phyloP scores from a whole-genome alignment of 441 rosid genomes.

The Sinapis alba region DNA sequence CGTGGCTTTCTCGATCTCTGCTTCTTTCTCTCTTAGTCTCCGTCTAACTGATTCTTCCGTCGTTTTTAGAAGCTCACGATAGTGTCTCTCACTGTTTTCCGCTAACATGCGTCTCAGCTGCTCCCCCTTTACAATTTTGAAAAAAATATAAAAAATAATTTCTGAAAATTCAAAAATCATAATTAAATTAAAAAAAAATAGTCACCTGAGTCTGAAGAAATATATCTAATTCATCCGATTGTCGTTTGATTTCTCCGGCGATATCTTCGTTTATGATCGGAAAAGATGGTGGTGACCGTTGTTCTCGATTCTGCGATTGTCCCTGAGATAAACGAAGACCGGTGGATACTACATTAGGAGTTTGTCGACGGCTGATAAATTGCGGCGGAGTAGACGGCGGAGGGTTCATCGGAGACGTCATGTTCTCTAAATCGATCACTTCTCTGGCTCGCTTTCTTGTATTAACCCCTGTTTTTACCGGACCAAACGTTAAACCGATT shows the following conservation, averaged over 20 bases:
- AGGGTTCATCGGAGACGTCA: conserved; percentile 45
- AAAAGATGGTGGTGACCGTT: conserved; percentile 42
- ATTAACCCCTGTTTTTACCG: conserved; percentile 60
- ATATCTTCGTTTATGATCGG: conserved; percentile 58
- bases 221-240: conserved; percentile 74
- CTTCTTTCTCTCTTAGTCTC: conserved; percentile 69
- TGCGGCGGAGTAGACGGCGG: conserved; percentile 54
- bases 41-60: conserved; percentile 65
- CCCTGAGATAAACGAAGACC: conserved; percentile 79
- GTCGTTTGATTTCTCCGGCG: conserved; percentile 64
- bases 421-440: conserved; percentile 36
- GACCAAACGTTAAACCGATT: conserved; percentile 29
- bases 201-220: conserved; percentile 77
- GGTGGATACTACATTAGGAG: conserved; percentile 74
- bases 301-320: conserved; percentile 45
- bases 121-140: conserved; percentile 56
- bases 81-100: conserved; percentile 71
- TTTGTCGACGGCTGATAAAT: conserved; percentile 44
- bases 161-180: neutral
- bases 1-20: conserved; percentile 71
- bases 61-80: conserved; percentile 59
- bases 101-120: conserved; percentile 70
- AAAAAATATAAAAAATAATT: neutral
- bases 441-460: conserved; percentile 38
- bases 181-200: neutral